A percentile compares a stretch with the other conserved stretches of the same genome.
phyloP scores from a whole-genome alignment of 2,329 filamentous ascomycete genomes.

The Diaporthe sp. region DNA sequence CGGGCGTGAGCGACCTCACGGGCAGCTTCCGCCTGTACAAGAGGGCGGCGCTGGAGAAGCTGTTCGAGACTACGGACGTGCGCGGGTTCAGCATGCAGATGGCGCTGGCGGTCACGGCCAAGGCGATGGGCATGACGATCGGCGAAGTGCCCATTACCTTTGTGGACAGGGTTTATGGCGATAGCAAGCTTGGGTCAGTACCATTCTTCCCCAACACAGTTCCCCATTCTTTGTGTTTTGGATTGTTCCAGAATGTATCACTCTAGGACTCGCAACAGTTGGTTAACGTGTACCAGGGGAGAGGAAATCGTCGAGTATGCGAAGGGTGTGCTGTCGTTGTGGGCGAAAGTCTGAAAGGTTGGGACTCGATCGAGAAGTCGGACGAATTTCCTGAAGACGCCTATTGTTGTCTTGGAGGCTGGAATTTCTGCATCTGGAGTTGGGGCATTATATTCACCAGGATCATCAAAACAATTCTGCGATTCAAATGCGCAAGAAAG shows the following conservation, averaged over 20 bases:
- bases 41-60: slow-evolving; percentile 87
- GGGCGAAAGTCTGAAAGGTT: slow-evolving; percentile 76
- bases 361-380: neutral
- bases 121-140: slow-evolving; percentile 94
- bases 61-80: slow-evolving; percentile 90
- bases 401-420: slow-evolving; percentile 42
- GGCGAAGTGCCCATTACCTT: slow-evolving; percentile 97
- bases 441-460: slow-evolving; percentile 28
- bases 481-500: neutral
- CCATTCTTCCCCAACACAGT: too few relatives aligned
- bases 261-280: too few relatives aligned
- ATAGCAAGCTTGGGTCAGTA: slow-evolving; percentile 33
- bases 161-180: slow-evolving; percentile 94
- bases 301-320: slow-evolving; percentile 4
- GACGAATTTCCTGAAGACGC: neutral
- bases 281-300: too few relatives aligned
- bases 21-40: slow-evolving; percentile 97
- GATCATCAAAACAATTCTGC: neutral
- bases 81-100: slow-evolving; percentile 99
- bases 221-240: too few relatives aligned
- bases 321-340: slow-evolving; percentile 80
- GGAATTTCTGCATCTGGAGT: slow-evolving; percentile 40
- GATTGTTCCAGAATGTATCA: too few relatives aligned
- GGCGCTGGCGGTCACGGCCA: slow-evolving; percentile 98
- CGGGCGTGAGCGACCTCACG: slow-evolving; percentile 95